These are phyloP conservation scores for Xylaria arbuscula DNA, from an alignment of 2,329 filamentous ascomycete genomes.

Conservation along the genomic window DNA sequence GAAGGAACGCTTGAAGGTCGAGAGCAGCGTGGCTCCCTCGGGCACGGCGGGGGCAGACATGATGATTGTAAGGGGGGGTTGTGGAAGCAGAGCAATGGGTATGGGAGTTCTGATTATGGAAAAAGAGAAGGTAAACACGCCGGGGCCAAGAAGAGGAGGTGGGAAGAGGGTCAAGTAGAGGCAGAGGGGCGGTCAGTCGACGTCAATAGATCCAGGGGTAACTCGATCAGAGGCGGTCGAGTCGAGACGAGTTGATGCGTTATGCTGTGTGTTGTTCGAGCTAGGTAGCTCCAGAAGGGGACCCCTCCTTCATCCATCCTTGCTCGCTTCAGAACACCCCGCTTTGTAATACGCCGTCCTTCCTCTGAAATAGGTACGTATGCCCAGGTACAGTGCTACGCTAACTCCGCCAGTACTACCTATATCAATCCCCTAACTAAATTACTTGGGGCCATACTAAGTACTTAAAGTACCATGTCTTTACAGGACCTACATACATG, in stretches of 20 bases:
- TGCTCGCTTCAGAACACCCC: slow-evolving; percentile 16
- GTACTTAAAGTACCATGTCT: too few species aligned
- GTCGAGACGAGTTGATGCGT: neutral
- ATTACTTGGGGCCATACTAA: too few species aligned
- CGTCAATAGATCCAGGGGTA: slow-evolving; percentile 29
- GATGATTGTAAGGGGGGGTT: slow-evolving; percentile 52
- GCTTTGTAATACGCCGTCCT: neutral
- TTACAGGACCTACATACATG: too few species aligned
- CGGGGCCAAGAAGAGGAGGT: neutral
- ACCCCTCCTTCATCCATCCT: slow-evolving; percentile 20
- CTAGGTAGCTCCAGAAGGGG: neutral
- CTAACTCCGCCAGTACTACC: too few species aligned
- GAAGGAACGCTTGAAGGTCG: slow-evolving; percentile 87
- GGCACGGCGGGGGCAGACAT: slow-evolving; percentile 68
- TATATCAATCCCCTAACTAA: too few species aligned
- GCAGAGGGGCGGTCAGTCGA: slow-evolving; percentile 35
- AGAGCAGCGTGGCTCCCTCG: slow-evolving; percentile 81
- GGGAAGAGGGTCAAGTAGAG: neutral
- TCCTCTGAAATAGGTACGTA: neutral
- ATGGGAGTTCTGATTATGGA: neutral
- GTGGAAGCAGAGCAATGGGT: neutral
- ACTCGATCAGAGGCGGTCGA: neutral
- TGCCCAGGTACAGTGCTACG: neutral
- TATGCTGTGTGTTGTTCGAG: neutral
- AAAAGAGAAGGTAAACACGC: neutral